Evolutionary conservation across 1,284 basidiomycete species (phyloP), one percentile per base, ranked within the genome.

Genomic region (Cutaneotrichosporon cutaneum): DNA sequence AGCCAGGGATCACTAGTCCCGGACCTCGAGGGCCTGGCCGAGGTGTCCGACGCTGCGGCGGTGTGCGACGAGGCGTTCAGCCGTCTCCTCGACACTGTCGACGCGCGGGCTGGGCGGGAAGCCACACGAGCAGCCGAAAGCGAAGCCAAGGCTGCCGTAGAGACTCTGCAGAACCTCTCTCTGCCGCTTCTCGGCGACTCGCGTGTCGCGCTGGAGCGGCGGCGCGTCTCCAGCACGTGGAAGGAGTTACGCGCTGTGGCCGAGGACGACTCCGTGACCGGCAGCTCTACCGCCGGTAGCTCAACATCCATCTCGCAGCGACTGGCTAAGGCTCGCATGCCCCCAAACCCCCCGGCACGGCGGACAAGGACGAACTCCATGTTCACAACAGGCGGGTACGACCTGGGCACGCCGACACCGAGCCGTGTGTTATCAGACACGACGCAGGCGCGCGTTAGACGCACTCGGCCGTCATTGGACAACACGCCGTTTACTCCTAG

Each of bases 1-100:
- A 44, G 54, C 11, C 52, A 55, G 21, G 56, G 58, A 4, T 42
- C 54, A 0, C 61, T 66, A 1, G 59, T 66, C 0, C 59, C 64
- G 2, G 61, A 66, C 10, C 53, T 66, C 8, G 59, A 52, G 8
- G 59, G 50, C 4, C 58, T 75, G 7, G 68, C 63, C 0, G 52
- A n/a, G 9, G 61, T 71, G 11, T 59, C 61, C 7, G 57, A 58
- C 9, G 65, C 62, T 0, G 62, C 65, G 9, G 53, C 64, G 16
- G 56, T 35, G 10, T 70, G 68, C 56, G 73, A 75, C 47, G 50
- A 44, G 26, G 56, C 53, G 1, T 67, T 71, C 48, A 72, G 69
- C 54, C 45, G 47, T 4, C 57, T 74, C 11, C 58, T 74, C n/a
- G 71, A 71, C 13, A 50, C 58, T 0, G 42, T 71, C 8, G 73